These are phyloP conservation scores for Talaromyces sp. DNA, from an alignment of 2,329 filamentous ascomycete genomes.

Conservation along the genomic window DNA sequence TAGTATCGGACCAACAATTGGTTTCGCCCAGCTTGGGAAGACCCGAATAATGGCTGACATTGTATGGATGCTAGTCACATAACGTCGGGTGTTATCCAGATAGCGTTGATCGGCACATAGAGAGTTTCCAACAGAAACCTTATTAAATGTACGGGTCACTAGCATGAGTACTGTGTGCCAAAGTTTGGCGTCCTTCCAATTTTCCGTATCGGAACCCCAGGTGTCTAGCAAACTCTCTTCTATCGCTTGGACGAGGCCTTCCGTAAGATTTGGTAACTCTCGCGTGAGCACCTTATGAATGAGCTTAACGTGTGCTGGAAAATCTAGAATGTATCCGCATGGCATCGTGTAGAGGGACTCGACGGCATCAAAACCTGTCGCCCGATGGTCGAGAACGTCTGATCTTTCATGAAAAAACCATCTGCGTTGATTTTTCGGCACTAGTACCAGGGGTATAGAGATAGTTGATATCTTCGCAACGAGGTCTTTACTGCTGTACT, in stretches of 20 bases:
- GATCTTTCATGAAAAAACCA: constrained; percentile 1
- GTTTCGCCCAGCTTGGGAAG: background rate
- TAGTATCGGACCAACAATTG: background rate
- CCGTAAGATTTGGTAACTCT: background rate
- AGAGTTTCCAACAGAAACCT: background rate
- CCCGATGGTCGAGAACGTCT: background rate
- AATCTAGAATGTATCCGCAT: background rate
- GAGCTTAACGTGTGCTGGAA: background rate
- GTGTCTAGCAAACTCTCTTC: background rate
- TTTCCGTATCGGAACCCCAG: background rate
- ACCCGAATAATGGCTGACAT: background rate
- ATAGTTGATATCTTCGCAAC: background rate
- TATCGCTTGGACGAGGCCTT: background rate
- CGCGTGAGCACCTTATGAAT: background rate
- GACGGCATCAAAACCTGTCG: constrained; percentile 1
- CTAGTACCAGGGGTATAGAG: background rate
- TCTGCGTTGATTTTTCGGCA: background rate
- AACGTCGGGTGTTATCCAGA: background rate
- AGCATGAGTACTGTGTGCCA: background rate
- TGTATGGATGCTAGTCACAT: background rate
- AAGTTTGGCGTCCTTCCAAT: background rate
- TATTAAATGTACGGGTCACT: background rate
- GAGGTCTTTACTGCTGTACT: background rate
- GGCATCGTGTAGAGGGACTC: constrained; percentile 7
- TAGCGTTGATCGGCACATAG: background rate